Percentiles rank a stretch among this genome's conserved stretches.
Evolutionary conservation across 1,284 basidiomycete species (phyloP).

Genomic region (Apiotrichum montevideense): DNA sequence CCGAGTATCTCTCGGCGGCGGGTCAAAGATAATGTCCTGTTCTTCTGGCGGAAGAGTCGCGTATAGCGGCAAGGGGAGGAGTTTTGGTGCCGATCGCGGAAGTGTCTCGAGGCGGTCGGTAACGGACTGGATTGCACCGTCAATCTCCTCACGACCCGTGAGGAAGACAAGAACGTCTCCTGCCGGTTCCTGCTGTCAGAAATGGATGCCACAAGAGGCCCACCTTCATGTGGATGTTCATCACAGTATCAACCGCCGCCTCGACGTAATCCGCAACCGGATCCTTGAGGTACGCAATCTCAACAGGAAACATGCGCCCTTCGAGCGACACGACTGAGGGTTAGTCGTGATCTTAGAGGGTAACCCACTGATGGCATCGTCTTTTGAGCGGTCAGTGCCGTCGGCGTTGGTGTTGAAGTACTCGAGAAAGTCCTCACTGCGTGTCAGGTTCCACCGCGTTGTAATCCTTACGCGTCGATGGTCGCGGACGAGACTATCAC

Average conservation of each 20-base stretch:
- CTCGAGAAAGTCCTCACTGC: conserved; percentile 64
- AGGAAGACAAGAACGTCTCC: conserved; percentile 92
- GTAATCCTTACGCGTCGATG: conserved; percentile 62
- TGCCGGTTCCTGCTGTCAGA: conserved; percentile 55
- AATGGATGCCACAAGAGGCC: conserved; percentile 11
- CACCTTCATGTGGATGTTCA: conserved; percentile 79
- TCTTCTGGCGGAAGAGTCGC: conserved; percentile 80
- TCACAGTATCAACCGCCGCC: conserved; percentile 74
- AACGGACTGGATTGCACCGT: conserved; percentile 73
- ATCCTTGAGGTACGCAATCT: conserved; percentile 68
- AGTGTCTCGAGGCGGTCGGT: conserved; percentile 69
- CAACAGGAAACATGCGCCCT: conserved; percentile 87
- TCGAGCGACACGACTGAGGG: conserved; percentile 75
- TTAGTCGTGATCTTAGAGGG: neutral
- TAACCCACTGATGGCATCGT: conserved; percentile 44
- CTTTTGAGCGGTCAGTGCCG: conserved; percentile 38
- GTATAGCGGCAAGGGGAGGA: conserved; percentile 73
- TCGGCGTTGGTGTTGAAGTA: conserved; percentile 65
- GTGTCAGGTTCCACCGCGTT: neutral
- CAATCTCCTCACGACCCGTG: conserved; percentile 96
- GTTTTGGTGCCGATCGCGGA: conserved; percentile 56
- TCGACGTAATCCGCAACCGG: conserved; percentile 73
- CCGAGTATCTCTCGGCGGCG: conserved; percentile 63
- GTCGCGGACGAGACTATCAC: conserved; percentile 93
- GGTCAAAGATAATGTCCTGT: conserved; percentile 76